Conservation (phyloP, 2,329 filamentous ascomycete species). For the Fusarium annulatum region DNA sequence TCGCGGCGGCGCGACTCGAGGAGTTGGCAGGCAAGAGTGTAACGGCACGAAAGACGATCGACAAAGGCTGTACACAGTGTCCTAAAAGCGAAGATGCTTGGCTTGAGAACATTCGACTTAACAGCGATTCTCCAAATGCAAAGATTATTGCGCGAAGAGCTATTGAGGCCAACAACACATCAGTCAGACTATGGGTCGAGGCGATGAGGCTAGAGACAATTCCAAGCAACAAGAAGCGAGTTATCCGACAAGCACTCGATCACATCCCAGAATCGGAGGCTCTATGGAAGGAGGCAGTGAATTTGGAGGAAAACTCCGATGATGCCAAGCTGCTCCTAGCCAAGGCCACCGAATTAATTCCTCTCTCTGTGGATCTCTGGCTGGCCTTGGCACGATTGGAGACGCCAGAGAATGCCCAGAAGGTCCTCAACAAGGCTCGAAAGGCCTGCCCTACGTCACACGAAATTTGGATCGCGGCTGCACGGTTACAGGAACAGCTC, state of each 20-base stretch:
- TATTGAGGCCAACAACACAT: slow-evolving; percentile 90
- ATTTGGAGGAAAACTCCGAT: slow-evolving; percentile 88
- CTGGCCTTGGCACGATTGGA: slow-evolving; percentile 91
- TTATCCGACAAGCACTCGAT: slow-evolving; percentile 89
- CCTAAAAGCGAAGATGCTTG: slow-evolving; percentile 95
- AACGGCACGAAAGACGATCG: slow-evolving; percentile 87
- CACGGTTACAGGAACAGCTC: slow-evolving; percentile 87
- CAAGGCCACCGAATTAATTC: slow-evolving; percentile 95
- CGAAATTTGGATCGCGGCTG: slow-evolving; percentile 97
- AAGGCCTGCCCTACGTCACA: slow-evolving; percentile 93
- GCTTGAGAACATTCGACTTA: slow-evolving; percentile 94
- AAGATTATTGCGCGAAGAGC: slow-evolving; percentile 95
- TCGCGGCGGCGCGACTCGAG: slow-evolving; percentile 91
- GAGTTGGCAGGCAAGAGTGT: slow-evolving; percentile 93
- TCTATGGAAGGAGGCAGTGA: slow-evolving; percentile 98
- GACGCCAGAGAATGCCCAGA: slow-evolving; percentile 89
- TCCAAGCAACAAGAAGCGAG: slow-evolving; percentile 86
- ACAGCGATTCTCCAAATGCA: slow-evolving; percentile 85
- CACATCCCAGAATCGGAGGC: slow-evolving; percentile 94
- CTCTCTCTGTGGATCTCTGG: slow-evolving; percentile 94
- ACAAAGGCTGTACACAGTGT: slow-evolving; percentile 88
- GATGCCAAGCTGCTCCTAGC: slow-evolving; percentile 90
- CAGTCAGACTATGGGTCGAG: slow-evolving; percentile 91
- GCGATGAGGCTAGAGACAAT: slow-evolving; percentile 93
- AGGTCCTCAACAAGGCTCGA: slow-evolving; percentile 93